These are phyloP conservation scores for Monosporozyma siamensis DNA, from an alignment of 805 yeast species.

Conservation along the genomic window DNA sequence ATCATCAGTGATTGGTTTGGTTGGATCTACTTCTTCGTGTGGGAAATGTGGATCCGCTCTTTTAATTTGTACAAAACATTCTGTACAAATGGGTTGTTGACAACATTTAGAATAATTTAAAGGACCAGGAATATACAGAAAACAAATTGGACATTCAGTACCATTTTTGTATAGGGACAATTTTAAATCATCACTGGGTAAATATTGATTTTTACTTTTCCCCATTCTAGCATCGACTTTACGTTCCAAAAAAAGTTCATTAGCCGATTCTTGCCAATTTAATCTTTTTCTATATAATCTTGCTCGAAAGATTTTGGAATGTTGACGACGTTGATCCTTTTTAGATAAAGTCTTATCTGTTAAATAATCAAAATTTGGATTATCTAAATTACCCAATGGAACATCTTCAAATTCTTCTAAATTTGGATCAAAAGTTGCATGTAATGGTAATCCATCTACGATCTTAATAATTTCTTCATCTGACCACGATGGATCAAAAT, in stretches of 20 bases:
- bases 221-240: slow-evolving; percentile 32
- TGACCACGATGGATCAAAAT: slow-evolving; percentile 61
- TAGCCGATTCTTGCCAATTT: slow-evolving; percentile 48
- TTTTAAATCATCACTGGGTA: slow-evolving; percentile 34
- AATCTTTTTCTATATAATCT: slow-evolving; percentile 33
- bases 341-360: slow-evolving; percentile 23
- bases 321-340: slow-evolving; percentile 25
- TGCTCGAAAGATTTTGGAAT: slow-evolving; percentile 27
- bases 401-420: slow-evolving; percentile 29
- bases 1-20: slow-evolving; percentile 20
- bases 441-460: slow-evolving; percentile 45
- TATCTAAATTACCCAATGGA: slow-evolving; percentile 24
- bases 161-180: slow-evolving; percentile 56
- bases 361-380: slow-evolving; percentile 22
- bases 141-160: slow-evolving; percentile 90
- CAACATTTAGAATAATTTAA: slow-evolving; percentile 76
- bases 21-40: slow-evolving; percentile 45
- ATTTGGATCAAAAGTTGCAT: slow-evolving; percentile 39
- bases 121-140: slow-evolving; percentile 39
- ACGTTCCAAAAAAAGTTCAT: slow-evolving; percentile 49
- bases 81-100: slow-evolving; percentile 80
- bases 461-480: slow-evolving; percentile 54
- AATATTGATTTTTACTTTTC: slow-evolving; percentile 32
- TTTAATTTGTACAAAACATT: slow-evolving; percentile 77
- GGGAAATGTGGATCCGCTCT: slow-evolving; percentile 88